phyloP scores from a whole-genome alignment of 1,284 basidiomycete species.

The Xerocomus nothofagi region DNA sequence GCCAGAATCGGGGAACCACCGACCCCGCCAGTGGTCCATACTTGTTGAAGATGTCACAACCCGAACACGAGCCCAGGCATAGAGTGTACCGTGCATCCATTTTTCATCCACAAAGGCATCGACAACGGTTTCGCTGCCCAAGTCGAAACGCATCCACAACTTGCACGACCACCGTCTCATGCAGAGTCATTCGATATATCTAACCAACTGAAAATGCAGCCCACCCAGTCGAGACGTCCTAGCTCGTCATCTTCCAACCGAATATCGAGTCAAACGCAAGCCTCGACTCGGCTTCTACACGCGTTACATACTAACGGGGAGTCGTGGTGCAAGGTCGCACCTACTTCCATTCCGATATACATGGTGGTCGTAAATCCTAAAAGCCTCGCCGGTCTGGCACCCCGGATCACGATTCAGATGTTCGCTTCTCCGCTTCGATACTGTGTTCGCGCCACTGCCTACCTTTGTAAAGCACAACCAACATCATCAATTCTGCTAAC shows the following conservation, averaged over 20 bases:
- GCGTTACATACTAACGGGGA: background rate
- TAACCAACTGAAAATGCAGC: background rate
- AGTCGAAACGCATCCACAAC: background rate
- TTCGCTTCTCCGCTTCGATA: conserved; percentile 19
- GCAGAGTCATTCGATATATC: background rate
- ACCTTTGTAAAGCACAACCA: conserved; percentile 47
- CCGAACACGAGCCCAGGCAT: background rate
- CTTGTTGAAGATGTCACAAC: background rate
- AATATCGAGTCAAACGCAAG: background rate
- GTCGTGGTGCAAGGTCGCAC: background rate
- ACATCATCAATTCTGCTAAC: conserved; percentile 41
- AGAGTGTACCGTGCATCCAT: background rate
- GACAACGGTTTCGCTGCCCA: background rate
- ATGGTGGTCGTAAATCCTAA: background rate
- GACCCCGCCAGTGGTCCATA: background rate
- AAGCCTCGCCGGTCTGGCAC: too few relatives aligned
- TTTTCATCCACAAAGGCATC: background rate
- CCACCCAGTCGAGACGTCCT: background rate
- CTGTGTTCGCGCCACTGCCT: conserved; percentile 36
- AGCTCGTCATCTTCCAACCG: background rate
- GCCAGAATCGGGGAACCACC: background rate
- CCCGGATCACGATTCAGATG: background rate
- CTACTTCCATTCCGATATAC: background rate
- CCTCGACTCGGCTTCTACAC: background rate
- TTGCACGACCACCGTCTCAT: background rate